A percentile compares a stretch with the other conserved stretches of the same genome.
These are phyloP conservation scores for Kalmanozyma brasiliensis DNA, from an alignment of 1,284 basidiomycete species.

Conservation along the genomic window DNA sequence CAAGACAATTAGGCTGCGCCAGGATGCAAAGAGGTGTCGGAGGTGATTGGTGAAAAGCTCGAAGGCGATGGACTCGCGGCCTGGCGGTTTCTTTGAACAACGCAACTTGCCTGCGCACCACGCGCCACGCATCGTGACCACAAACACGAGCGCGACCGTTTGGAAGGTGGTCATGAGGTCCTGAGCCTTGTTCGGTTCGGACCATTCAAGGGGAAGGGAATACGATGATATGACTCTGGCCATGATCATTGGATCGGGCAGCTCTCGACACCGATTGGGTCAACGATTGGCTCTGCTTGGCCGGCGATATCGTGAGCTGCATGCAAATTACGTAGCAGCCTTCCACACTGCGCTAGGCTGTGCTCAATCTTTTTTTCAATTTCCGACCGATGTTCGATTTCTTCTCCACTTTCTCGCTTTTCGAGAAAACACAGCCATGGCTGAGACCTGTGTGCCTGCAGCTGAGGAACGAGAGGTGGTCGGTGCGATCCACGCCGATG, in stretches of 20 bases:
- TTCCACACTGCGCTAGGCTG: no score
- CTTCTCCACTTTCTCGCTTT: neutral
- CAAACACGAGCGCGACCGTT: no score
- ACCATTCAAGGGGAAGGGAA: no score
- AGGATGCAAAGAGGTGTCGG: slow-evolving; percentile 31
- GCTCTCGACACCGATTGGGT: neutral
- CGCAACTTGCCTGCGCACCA: neutral
- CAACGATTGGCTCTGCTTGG: neutral
- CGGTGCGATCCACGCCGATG: slow-evolving; percentile 13
- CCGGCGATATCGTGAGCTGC: neutral
- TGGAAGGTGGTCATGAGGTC: no score
- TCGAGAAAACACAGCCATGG: slow-evolving; percentile 9
- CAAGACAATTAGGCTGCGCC: slow-evolving; percentile 37
- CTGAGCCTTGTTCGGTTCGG: no score
- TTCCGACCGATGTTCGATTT: neutral
- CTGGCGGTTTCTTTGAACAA: neutral
- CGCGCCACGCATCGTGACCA: no score
- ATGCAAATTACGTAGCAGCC: slow-evolving; percentile 3
- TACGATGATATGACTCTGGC: no score
- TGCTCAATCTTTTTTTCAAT: neutral
- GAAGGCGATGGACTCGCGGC: slow-evolving; percentile 33
- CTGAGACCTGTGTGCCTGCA: no score
- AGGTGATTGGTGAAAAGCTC: slow-evolving; percentile 32
- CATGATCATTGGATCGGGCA: no score
- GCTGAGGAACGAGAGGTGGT: slow-evolving; percentile 3